Base-by-base conservation (phyloP, 1,284 basidiomycete species). In the Tranzscheliella williamsii region DNA sequence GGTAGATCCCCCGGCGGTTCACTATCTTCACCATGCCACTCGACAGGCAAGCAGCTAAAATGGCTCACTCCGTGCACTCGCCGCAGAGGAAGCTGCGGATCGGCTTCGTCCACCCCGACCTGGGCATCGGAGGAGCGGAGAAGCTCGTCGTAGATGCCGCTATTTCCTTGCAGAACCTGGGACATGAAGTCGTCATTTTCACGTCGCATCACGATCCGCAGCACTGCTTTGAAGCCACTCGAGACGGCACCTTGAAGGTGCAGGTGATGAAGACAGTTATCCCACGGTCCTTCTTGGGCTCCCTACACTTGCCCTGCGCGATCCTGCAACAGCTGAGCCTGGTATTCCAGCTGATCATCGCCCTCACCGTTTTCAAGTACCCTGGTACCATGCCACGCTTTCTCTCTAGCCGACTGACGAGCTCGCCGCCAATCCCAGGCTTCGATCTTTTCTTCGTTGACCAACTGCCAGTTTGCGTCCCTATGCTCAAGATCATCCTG, bases 121-220 rank as follows among this genome's bases (percentile, higher is more conserved):
- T 96, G 4, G 93, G 93, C 40, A 94, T 96, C 43, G 93, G 93
- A 89, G 94, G 94, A 12, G 94, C 94, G 1, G 94, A 98, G 79
- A 83, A 92, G 34, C 84, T 97, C 8, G 86, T 98, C 1, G 92
- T 97, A n/a, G 94, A 98, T 78, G 91, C 92, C 15, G 93, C 94
- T 0, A 81, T 94, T 0, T 87, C 90, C 1, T 81, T 98, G 13
- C 88, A 96, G 77, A 81, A 83, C 9, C 82, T 86, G 4, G 94
- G 93, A 0, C 92, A 97, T 76, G 81, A 84, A 0, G 89, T 98
- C n/a, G 84, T 87, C 70, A 86, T 98, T 38, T 95, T 93, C 79
- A 98, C 95, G 1, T 94, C 91, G 0, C 86, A 95, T 70, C 92
- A 94, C 78, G 88, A 98, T 73, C 83, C 86, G 0, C 80, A 81